Evolutionary conservation across 257 asterid species (phyloP), one percentile per base, ranked within the genome.

Genomic region (Salvia hispanica): DNA sequence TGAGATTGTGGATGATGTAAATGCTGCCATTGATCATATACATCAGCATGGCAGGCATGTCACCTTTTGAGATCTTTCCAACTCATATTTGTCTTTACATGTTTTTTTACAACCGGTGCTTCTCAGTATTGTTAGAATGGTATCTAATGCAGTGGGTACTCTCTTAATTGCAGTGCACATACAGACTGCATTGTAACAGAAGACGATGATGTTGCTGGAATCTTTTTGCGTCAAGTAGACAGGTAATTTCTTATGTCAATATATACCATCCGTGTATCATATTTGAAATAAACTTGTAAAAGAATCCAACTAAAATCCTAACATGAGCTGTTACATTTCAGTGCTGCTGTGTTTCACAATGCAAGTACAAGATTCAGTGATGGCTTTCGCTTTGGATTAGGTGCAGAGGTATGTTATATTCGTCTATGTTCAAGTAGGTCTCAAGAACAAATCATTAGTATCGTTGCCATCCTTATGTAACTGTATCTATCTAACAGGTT

Each of bases 311-410:
- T 64, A 13, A 40, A 21, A 54, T 76, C 25, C 52, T 48, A 60
- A 56, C 64, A 46, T 54, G 31, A 46, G 31, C 36, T 55, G 46
- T 46, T 53, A 25, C 73, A 8, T 74, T 66, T 45, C 89, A 93
- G 97, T 80, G 99, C 99, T 76, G 97, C 99, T 73, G 94, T 93
- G 59, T 79, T 92, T 66, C 96, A 85, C 81, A 92, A 92, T 73
- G 98, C 95, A 64, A 93, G 99, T 75, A 92, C 98, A 64, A 75
- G 97, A 78, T 91, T 91, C 70, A 62, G 88, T 64, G 98, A 92
- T 70, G 98, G 98, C 75, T 92, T 79, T 77, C 95, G 98, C 12
- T 92, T 92, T 80, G 98, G 98, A 63, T 87, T 89, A 58, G 98
- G 98, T 4, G 98, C 98, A 9, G 98, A 92, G 98, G 98, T 92